Conservation (phyloP, 768 basidiomycete species). For the Tylopilus rubrobrunneus region DNA sequence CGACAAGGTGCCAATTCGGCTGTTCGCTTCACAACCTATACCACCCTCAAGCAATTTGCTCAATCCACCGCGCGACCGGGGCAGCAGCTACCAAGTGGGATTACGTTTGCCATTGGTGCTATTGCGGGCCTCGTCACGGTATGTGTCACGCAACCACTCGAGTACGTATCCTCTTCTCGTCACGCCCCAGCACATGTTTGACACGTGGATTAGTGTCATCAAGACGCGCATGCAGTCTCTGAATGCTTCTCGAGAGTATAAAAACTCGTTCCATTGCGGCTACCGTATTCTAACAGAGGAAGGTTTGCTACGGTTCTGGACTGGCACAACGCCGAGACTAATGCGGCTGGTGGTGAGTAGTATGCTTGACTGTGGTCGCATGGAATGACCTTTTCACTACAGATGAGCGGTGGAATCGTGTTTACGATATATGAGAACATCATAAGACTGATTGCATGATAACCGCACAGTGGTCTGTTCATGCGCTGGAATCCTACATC, state of each 20-base stretch:
- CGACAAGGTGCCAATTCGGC: constrained; percentile 98
- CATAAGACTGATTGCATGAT: constrained; percentile 46
- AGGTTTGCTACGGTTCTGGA: constrained; percentile 91
- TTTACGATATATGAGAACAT: constrained; percentile 90
- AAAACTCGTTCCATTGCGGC: constrained; percentile 93
- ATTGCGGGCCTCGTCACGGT: constrained; percentile 95
- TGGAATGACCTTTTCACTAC: not conserved
- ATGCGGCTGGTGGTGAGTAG: constrained; percentile 73
- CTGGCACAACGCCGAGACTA: constrained; percentile 89
- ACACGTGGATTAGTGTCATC: constrained; percentile 60
- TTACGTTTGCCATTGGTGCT: constrained; percentile 94
- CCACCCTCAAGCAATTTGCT: constrained; percentile 89
- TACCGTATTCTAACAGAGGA: constrained; percentile 95
- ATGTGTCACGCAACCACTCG: constrained; percentile 83
- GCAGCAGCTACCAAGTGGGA: constrained; percentile 75
- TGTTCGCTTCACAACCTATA: constrained; percentile 92
- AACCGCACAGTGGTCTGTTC: not conserved
- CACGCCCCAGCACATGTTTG: not conserved
- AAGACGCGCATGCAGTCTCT: constrained; percentile 99
- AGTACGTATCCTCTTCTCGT: constrained; percentile 41
- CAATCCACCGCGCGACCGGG: constrained; percentile 82
- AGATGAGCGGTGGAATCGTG: constrained; percentile 91
- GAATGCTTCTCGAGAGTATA: constrained; percentile 76
- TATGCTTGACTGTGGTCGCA: not conserved
- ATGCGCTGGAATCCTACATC: not conserved